phyloP scores from a whole-genome alignment of 306 rosid genomes.

The Gillenia trifoliata region DNA sequence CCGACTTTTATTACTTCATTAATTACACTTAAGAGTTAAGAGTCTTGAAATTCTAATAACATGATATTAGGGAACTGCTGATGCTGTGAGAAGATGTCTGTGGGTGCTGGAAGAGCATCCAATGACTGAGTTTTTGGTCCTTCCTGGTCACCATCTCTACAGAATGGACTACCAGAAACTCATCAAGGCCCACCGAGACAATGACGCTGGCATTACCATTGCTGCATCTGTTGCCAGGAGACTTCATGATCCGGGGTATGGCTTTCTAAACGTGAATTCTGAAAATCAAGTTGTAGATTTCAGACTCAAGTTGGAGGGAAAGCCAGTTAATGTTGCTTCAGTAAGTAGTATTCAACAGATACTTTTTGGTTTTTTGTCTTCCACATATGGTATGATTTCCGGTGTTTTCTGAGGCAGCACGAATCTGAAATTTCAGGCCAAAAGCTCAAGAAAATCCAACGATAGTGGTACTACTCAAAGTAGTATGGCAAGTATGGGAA shows the following conservation, averaged over 20 bases:
- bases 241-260: slow-evolving; percentile 30
- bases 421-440: slow-evolving; percentile 8
- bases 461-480: not conserved
- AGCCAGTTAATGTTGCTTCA: not conserved
- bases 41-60: not conserved
- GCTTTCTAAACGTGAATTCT: slow-evolving; percentile 23
- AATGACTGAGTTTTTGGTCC: slow-evolving; percentile 32
- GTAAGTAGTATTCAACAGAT: slow-evolving; percentile 11
- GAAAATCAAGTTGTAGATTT: slow-evolving; percentile 19
- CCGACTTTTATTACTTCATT: not conserved
- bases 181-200: slow-evolving; percentile 23
- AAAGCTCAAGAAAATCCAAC: slow-evolving; percentile 7
- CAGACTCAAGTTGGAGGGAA: slow-evolving; percentile 14
- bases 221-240: slow-evolving; percentile 21
- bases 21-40: not conserved
- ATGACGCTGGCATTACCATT: slow-evolving; percentile 30
- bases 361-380: not conserved
- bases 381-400: not conserved
- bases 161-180: slow-evolving; percentile 38
- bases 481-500: slow-evolving; percentile 34
- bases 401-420: not conserved
- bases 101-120: slow-evolving; percentile 32
- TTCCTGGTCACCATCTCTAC: slow-evolving; percentile 42
- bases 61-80: slow-evolving; percentile 34
- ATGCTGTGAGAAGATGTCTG: slow-evolving; percentile 39